phyloP scores from a whole-genome alignment of 169 alveolate species.

The Plasmodium vivax region DNA sequence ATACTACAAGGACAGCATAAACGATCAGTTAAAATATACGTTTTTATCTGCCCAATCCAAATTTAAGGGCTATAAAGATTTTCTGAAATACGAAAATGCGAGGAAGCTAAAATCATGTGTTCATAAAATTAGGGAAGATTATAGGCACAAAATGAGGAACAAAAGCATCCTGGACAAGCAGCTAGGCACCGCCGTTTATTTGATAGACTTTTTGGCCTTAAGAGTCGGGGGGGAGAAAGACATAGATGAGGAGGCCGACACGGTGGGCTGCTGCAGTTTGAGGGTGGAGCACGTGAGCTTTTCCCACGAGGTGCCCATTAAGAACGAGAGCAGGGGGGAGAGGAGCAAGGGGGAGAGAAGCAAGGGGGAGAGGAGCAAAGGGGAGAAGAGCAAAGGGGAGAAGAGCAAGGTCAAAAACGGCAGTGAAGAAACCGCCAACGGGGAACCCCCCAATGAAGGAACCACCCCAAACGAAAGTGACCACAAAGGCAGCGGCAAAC shows the following conservation, averaged over 20 bases:
- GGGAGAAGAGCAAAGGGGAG: conserved; percentile 3
- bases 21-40: conserved; percentile 94
- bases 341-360: neutral
- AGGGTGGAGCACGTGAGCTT: conserved; percentile 96
- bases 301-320: conserved; percentile 69
- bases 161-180: conserved; percentile 90
- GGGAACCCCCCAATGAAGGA: neutral
- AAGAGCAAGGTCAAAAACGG: neutral
- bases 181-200: conserved; percentile 98
- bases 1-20: conserved; percentile 94
- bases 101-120: conserved; percentile 91
- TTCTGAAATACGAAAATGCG: conserved; percentile 97
- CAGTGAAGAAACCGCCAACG: neutral
- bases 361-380: no score
- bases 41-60: conserved; percentile 95
- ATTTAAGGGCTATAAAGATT: conserved; percentile 96
- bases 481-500: conserved; percentile 71
- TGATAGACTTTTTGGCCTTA: conserved; percentile 98
- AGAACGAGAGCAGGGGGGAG: conserved; percentile 16
- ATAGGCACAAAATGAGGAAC: conserved; percentile 88
- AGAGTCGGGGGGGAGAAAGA: conserved; percentile 99
- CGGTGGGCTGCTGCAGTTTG: conserved; percentile 99
- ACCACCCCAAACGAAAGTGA: conserved; percentile 14
- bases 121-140: conserved; percentile 92
- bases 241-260: conserved; percentile 99